Base-by-base conservation (phyloP, 2,329 filamentous ascomycete species). In the Colletotrichum lindemuthianum region DNA sequence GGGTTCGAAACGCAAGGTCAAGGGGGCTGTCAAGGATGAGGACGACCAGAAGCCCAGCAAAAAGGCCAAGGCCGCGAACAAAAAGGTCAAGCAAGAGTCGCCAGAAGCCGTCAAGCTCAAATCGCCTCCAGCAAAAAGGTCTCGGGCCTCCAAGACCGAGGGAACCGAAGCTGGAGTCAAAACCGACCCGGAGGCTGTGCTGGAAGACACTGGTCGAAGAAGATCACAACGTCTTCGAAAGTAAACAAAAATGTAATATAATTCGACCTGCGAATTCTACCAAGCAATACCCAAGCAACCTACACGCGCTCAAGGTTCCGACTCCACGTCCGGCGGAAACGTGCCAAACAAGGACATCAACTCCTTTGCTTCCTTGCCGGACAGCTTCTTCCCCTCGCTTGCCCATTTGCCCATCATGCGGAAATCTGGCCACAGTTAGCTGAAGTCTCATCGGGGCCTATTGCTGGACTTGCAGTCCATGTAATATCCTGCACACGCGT, bases 311-410 rank as follows among this genome's bases (percentile, higher is more conserved):
- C 24, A 76, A 9, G 74, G 72, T 56, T 76, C 74, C 32, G 73
- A 74, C 47, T 75, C 73, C n/a, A 75, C 72, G 45, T 73, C 72
- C 5, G 74, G 73, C 2, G 76, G 74, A 43, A 76, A 77, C 1
- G 76, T 77, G 3, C 74, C 75, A 67, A 78, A 78, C 49, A 78
- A 60, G 5, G 74, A 72, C 76, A 78, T 77, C 43, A 77, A 57
- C 54, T 77, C 75, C 67, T 73, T 50, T 2, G 69, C 70, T 16
- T 76, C 70, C 7, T 63, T 69, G 13, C 68, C 55, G 0, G 66
- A 66, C 10, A 77, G 65, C 56, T 71, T 69, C 60, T 72, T 71
- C 2, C 72, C 73, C 6, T 68, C 67, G 4, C 68, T 63, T 1
- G 69, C 69, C 6, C 69, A 69, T 68, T 77, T 76, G 57, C 71